Percentiles rank a stretch among this genome's conserved stretches.
Conservation (phyloP, 495 filamentous ascomycete species). For the Neurospora intermedia region DNA sequence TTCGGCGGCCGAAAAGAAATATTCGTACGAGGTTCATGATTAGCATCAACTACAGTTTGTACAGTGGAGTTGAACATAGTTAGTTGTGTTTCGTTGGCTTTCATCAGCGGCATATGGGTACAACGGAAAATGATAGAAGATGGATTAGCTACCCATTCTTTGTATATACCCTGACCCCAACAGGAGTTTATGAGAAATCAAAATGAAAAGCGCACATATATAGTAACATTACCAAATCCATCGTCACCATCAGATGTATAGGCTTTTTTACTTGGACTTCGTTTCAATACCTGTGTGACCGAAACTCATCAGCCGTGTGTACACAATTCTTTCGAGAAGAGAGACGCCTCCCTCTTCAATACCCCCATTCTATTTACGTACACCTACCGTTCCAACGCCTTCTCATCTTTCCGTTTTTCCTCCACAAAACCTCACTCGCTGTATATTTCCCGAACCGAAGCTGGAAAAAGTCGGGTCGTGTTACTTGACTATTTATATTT, state of each 20-base stretch:
- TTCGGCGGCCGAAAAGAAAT: slow-evolving; percentile 8
- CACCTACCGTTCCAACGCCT: not conserved
- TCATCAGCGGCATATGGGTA: not conserved
- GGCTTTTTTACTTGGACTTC: not conserved
- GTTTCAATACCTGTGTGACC: not conserved
- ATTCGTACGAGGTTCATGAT: not conserved
- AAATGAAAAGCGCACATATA: not conserved
- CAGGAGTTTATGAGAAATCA: not conserved
- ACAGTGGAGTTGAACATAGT: not conserved
- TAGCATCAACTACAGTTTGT: not conserved
- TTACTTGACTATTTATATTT: not conserved
- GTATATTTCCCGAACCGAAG: not conserved
- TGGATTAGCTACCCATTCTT: not conserved
- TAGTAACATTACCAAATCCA: not conserved
- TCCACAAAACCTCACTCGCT: not conserved
- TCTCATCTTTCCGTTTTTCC: not conserved
- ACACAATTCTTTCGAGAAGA: not conserved
- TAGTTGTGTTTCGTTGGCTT: not conserved
- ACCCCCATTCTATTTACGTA: not conserved
- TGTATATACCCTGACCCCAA: not conserved
- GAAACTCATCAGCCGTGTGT: not conserved
- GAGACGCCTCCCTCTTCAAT: not conserved
- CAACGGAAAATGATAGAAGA: not conserved
- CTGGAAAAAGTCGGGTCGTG: not conserved
- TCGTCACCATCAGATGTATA: not conserved